Percentiles rank a stretch among this genome's conserved stretches.
phyloP scores from a whole-genome alignment of 768 basidiomycete species.

The Exsudoporus frostii region DNA sequence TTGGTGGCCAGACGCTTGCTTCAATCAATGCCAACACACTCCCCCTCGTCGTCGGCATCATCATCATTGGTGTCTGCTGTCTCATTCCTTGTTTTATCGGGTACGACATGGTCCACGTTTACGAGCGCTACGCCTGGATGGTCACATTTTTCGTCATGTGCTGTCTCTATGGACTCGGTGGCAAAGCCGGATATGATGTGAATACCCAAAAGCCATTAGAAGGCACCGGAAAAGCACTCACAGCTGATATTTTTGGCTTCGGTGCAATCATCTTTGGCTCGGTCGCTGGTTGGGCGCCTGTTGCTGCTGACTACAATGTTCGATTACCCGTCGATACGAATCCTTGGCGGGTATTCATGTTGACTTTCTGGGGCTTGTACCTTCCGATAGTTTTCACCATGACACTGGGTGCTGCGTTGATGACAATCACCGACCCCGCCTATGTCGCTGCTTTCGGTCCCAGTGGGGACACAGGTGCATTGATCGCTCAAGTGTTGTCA shows the following conservation, averaged over 20 bases:
- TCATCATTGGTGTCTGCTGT: slow-evolving; percentile 42
- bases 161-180: slow-evolving; percentile 50
- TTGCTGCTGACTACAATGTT: slow-evolving; percentile 56
- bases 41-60: slow-evolving; percentile 46
- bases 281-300: slow-evolving; percentile 46
- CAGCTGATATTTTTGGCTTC: slow-evolving; percentile 48
- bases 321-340: slow-evolving; percentile 44
- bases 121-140: slow-evolving; percentile 58
- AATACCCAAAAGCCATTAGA: slow-evolving; percentile 41
- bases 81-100: slow-evolving; percentile 48
- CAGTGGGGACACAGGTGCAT: slow-evolving; percentile 42
- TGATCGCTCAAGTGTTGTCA: slow-evolving; percentile 42
- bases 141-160: slow-evolving; percentile 44
- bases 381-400: slow-evolving; percentile 46
- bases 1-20: slow-evolving; percentile 51
- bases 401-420: no score
- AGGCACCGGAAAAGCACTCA: slow-evolving; percentile 42
- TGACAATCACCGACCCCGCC: slow-evolving; percentile 39
- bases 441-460: slow-evolving; percentile 40
- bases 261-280: slow-evolving; percentile 51
- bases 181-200: slow-evolving; percentile 44
- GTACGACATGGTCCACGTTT: slow-evolving; percentile 44
- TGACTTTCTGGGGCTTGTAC: slow-evolving; percentile 51
- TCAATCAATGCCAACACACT: slow-evolving; percentile 44
- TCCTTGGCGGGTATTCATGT: slow-evolving; percentile 41